Conservation (phyloP, 1,284 basidiomycete species). For the Melampsora larici-populina region DNA sequence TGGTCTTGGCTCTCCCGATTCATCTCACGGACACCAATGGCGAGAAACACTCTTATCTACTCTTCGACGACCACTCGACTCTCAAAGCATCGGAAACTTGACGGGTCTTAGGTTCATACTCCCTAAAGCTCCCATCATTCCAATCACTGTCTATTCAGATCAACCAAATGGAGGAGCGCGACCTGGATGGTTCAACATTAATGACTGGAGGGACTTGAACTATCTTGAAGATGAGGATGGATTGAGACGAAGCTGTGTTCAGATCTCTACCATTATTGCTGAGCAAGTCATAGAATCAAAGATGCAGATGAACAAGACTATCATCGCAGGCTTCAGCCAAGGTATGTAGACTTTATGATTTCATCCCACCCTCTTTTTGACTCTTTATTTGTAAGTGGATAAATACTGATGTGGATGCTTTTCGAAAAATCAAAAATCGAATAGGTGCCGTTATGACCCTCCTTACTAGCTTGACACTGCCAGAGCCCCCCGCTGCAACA, state of each 20-base stretch:
- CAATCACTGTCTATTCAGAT: constrained; percentile 5
- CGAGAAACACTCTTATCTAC: constrained; percentile 9
- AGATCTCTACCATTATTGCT: no score
- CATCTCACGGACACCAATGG: no score
- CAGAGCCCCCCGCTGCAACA: not conserved
- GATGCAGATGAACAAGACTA: constrained; percentile 27
- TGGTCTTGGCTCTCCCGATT: no score
- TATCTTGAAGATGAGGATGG: no score
- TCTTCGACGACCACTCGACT: not conserved
- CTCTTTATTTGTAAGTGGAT: not conserved
- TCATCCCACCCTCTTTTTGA: not conserved
- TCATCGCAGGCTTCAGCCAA: constrained; percentile 26
- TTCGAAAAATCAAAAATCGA: not conserved
- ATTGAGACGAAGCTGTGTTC: no score
- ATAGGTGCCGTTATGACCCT: constrained; percentile 15
- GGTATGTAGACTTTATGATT: not conserved
- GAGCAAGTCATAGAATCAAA: no score
- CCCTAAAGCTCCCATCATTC: not conserved
- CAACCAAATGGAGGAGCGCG: no score
- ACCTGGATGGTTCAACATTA: no score
- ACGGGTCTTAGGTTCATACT: constrained; percentile 12
- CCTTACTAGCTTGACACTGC: not conserved
- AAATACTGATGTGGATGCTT: not conserved
- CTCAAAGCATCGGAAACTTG: constrained; percentile 1
- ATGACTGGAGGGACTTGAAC: no score